Percentiles rank a stretch among this genome's conserved stretches.
Evolutionary conservation across 2,329 filamentous ascomycete species (phyloP).

Genomic region (Cryphonectria naterciae): DNA sequence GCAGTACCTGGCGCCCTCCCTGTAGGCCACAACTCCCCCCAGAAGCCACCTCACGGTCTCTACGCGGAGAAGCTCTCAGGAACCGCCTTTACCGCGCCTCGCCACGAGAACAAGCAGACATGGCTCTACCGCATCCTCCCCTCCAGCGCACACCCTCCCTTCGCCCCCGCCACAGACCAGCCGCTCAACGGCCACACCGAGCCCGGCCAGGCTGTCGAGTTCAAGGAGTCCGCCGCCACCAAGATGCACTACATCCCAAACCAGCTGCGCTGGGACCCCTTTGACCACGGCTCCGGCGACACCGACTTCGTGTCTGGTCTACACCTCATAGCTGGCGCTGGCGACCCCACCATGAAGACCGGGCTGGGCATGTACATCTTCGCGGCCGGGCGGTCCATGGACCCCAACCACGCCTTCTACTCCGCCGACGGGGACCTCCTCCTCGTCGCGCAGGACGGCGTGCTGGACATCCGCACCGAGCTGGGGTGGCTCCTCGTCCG

Average conservation of each 20-base stretch:
- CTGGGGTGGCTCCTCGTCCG: constrained; percentile 75
- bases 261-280: constrained; percentile 78
- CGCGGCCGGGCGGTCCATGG: constrained; percentile 79
- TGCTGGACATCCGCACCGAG: constrained; percentile 77
- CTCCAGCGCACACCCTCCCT: constrained; percentile 64
- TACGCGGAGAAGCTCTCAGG: constrained; percentile 82
- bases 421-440: constrained; percentile 81
- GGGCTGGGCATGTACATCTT: constrained; percentile 83
- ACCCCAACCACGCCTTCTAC: constrained; percentile 76
- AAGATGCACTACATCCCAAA: constrained; percentile 77
- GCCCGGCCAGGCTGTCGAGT: constrained; percentile 33
- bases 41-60: constrained; percentile 76
- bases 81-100: constrained; percentile 71
- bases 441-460: constrained; percentile 75
- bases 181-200: constrained; percentile 29
- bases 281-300: constrained; percentile 64
- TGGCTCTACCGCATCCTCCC: constrained; percentile 75
- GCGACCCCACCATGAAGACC: constrained; percentile 77
- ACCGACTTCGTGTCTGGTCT: constrained; percentile 61
- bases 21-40: constrained; percentile 77
- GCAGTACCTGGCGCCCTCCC: constrained; percentile 76
- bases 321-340: constrained; percentile 76
- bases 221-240: constrained; percentile 30
- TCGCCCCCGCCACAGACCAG: constrained; percentile 48
- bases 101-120: constrained; percentile 70